A percentile compares a stretch with the other conserved stretches of the same genome.
Evolutionary conservation across 2,329 filamentous ascomycete species (phyloP).

Genomic region (Cordyceps fumosorosea): DNA sequence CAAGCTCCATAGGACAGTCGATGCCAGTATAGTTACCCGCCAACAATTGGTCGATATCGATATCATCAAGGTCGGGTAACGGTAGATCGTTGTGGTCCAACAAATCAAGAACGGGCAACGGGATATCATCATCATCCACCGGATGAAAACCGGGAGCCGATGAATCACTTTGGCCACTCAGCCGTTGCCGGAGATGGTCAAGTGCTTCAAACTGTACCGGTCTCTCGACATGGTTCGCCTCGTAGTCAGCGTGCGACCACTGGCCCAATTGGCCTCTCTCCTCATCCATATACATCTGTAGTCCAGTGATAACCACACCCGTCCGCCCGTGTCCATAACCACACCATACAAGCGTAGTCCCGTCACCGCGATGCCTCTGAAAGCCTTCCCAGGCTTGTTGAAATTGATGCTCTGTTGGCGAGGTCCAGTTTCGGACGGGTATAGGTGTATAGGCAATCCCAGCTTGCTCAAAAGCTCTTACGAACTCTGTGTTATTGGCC

Average conservation of each 20-base stretch:
- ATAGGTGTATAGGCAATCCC: not conserved
- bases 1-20: too few relatives aligned
- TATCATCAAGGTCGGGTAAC: too few relatives aligned
- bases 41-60: not conserved
- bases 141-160: not conserved
- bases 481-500: not conserved
- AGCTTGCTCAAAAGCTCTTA: not conserved
- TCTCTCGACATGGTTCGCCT: not conserved
- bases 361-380: not conserved
- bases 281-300: constrained; percentile 9
- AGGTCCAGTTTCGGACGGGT: not conserved
- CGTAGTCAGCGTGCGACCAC: not conserved
- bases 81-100: too few relatives aligned
- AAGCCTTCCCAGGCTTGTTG: not conserved
- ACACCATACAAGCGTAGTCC: constrained; percentile 13
- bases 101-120: too few relatives aligned
- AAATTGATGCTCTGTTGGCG: not conserved
- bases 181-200: not conserved
- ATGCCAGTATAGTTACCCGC: not conserved
- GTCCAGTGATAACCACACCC: constrained; percentile 7
- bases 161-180: not conserved
- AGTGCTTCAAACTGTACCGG: not conserved
- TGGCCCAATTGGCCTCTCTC: not conserved
- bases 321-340: constrained; percentile 15
- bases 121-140: too few relatives aligned